phyloP scores from a whole-genome alignment of 805 yeast genomes.

The Yarrowia porcina region DNA sequence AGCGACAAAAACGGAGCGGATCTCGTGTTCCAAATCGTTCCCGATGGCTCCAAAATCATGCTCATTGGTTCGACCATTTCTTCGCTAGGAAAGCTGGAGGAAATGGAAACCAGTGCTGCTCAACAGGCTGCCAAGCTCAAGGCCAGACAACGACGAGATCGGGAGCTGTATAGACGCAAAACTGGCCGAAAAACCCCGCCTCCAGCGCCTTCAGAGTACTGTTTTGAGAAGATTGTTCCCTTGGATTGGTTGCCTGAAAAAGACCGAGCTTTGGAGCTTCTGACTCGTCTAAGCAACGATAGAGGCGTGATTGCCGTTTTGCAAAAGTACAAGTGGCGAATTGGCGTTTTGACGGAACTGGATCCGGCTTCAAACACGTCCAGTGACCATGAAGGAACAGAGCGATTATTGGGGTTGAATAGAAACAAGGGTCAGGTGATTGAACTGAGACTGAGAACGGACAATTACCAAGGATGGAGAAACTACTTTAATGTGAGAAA shows the following conservation, averaged over 20 bases:
- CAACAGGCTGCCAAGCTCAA: slow-evolving; percentile 26
- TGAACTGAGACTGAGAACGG: slow-evolving; percentile 41
- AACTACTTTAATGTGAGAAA: slow-evolving; percentile 37
- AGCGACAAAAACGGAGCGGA: slow-evolving; percentile 27
- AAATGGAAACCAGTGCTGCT: slow-evolving; percentile 28
- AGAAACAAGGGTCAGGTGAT: slow-evolving; percentile 39
- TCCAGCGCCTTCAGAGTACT: slow-evolving; percentile 22
- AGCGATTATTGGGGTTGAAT: slow-evolving; percentile 39
- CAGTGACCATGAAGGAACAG: slow-evolving; percentile 29
- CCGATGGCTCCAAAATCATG: slow-evolving; percentile 32
- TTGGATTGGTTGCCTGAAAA: slow-evolving; percentile 33
- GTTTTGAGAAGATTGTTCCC: slow-evolving; percentile 19
- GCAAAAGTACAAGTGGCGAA: slow-evolving; percentile 39
- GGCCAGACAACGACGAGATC: slow-evolving; percentile 17
- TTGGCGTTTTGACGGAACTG: slow-evolving; percentile 40
- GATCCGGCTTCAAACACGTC: slow-evolving; percentile 42
- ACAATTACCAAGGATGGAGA: slow-evolving; percentile 41
- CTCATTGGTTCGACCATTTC: slow-evolving; percentile 37
- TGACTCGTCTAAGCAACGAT: slow-evolving; percentile 38
- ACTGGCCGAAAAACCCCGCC: slow-evolving; percentile 26
- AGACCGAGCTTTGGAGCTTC: slow-evolving; percentile 34
- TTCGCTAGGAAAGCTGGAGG: slow-evolving; percentile 31
- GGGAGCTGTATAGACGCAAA: slow-evolving; percentile 3
- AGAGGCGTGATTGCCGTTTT: slow-evolving; percentile 40
- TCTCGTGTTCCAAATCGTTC: slow-evolving; percentile 16